Conservation (phyloP, 1,284 basidiomycete species). For the Xanthoconium separans region DNA sequence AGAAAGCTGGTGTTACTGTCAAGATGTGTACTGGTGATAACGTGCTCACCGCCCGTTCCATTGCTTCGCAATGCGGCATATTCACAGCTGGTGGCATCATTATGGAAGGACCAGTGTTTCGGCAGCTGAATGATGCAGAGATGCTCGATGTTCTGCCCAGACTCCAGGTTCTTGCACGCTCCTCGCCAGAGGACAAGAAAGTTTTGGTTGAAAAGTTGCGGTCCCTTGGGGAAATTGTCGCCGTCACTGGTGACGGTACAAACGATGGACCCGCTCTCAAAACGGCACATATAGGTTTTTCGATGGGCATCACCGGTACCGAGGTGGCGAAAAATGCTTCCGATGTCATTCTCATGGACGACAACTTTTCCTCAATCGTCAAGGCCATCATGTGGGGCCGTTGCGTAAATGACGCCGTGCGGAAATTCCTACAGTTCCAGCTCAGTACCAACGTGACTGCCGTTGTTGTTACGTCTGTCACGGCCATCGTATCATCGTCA, state of each 20-base stretch:
- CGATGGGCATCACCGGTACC: constrained; percentile 98
- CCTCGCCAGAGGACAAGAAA: constrained; percentile 96
- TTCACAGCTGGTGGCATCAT: constrained; percentile 90
- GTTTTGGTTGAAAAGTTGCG: constrained; percentile 89
- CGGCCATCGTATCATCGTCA: constrained; percentile 76
- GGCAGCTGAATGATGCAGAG: constrained; percentile 54
- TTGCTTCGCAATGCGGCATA: constrained; percentile 94
- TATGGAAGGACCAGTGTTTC: constrained; percentile 91
- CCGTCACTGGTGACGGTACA: constrained; percentile 97
- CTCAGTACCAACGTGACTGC: constrained; percentile 96
- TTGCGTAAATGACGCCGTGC: constrained; percentile 96
- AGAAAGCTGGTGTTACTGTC: constrained; percentile 88
- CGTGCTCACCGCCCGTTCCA: constrained; percentile 90
- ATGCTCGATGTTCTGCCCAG: constrained; percentile 67
- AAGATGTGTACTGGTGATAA: constrained; percentile 99
- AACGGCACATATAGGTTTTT: constrained; percentile 91
- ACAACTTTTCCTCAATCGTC: constrained; percentile 96
- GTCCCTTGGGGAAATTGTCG: constrained; percentile 88
- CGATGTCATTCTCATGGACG: constrained; percentile 98
- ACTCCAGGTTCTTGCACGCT: constrained; percentile 86
- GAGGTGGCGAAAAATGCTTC: constrained; percentile 99
- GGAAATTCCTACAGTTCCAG: constrained; percentile 99
- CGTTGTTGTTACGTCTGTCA: constrained; percentile 91
- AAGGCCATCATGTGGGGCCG: constrained; percentile 99
- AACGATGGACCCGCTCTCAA: constrained; percentile 98